Evolutionary conservation across 495 filamentous ascomycete genomes (phyloP).

Genomic region (Penicilliopsis zonata): DNA sequence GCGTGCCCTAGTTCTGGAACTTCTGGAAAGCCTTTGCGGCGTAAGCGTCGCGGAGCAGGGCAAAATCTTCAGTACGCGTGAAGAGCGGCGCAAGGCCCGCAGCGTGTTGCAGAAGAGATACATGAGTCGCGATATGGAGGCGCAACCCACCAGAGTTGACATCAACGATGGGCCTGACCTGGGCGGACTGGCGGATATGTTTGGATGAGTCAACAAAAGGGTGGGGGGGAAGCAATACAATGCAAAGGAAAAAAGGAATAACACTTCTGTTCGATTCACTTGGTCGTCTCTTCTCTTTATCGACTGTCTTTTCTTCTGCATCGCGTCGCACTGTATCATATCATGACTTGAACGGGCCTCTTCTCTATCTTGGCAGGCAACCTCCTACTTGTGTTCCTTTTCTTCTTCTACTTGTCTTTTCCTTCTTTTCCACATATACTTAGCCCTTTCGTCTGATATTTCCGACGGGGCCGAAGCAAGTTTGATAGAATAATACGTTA

Average conservation of each 20-base stretch:
- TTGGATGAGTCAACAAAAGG: conserved; percentile 29
- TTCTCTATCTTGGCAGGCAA: too few relatives aligned
- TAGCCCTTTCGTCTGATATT: too few relatives aligned
- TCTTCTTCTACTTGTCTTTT: too few relatives aligned
- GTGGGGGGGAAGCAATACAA: conserved; percentile 2
- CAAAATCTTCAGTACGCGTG: conserved; percentile 47
- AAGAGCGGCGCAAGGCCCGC: conserved; percentile 39
- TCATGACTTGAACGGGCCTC: too few relatives aligned
- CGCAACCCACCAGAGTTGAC: conserved; percentile 30
- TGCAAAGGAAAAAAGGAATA: background rate
- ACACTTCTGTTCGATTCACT: too few relatives aligned
- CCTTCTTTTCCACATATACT: too few relatives aligned
- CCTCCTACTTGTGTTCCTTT: too few relatives aligned
- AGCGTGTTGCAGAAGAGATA: conserved; percentile 44
- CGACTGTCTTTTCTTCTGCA: too few relatives aligned
- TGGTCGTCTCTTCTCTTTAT: too few relatives aligned
- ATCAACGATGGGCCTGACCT: conserved; percentile 50
- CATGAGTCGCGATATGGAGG: conserved; percentile 37
- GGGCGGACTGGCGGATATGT: conserved; percentile 56
- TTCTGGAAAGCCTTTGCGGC: conserved; percentile 75
- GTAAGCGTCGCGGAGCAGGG: conserved; percentile 89
- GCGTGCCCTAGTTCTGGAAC: conserved; percentile 71
- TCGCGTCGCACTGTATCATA: too few relatives aligned
- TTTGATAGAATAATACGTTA: too few relatives aligned
- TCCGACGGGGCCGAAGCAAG: too few relatives aligned